Base-by-base conservation (phyloP, 1,284 basidiomycete genomes). In the Puccinia novopanici region DNA sequence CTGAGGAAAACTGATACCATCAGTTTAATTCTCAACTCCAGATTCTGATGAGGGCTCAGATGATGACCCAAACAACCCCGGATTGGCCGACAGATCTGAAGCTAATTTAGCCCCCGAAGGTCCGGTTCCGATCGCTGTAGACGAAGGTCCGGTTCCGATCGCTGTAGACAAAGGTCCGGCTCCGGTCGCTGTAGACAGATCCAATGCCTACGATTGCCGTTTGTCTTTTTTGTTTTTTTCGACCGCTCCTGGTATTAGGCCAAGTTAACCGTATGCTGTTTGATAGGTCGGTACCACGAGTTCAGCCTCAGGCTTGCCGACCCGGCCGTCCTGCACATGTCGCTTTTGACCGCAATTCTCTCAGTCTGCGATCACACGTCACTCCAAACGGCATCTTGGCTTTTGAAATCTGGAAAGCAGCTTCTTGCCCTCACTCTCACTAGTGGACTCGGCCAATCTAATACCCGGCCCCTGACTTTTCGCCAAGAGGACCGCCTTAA, bases 281-380 rank as follows among this genome's bases (percentile, higher is more conserved):
- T n/a, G 17, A 12, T 63, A 79, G 76, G 67, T 59, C 68, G 10
- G 1, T 79, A 59, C 37, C 15, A 79, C 54, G 30, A 42, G 12
- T 79, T 79, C n/a, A 48, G 40, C 40, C 54, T 79, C n/a, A 30
- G n/a, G 24, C 24, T 52, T 30, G 6, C 68, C 24, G 42, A 79
- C 68, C 68, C 76, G 15, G 55, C 54, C 13, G 55, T 57, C 22
- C 22, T 72, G 45, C 68, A 79, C 54, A 13, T 72, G 3, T 42
- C 67, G 3, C 37, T 79, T 15, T 37, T 71, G 30, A 27, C 57
- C 27, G 27, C 37, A 3, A 57, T 79, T 34, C 34, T 72, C 9
- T 10, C 67, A 2, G 30, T 79, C 6, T 72, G 71, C 52, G 76
- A 79, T 48, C 50, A 79, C 37, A 30, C 68, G 17, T 79, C 68